Conservation (phyloP, 202 grass and related monocot species). For the Elaeis oleifera region DNA sequence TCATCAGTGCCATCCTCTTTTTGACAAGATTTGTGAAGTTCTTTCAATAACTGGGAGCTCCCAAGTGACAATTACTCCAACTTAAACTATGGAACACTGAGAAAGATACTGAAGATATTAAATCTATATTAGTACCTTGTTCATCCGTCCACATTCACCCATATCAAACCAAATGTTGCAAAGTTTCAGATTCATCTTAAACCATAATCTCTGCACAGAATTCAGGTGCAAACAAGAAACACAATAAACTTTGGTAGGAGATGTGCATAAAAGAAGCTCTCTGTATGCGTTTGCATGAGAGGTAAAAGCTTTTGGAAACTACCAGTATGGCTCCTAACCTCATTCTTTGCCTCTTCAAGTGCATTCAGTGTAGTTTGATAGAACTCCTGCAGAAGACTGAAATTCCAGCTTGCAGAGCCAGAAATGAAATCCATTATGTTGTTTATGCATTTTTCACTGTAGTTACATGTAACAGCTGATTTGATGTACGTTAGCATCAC, state of each 20-base stretch:
- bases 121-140: conserved; percentile 39
- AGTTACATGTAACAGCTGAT: conserved; percentile 94
- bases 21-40: conserved; percentile 93
- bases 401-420: conserved; percentile 92
- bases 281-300: too few species aligned
- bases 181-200: conserved; percentile 97
- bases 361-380: conserved; percentile 91
- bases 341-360: conserved; percentile 97
- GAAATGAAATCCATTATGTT: conserved; percentile 99
- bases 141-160: conserved; percentile 94
- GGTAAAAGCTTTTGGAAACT: too few species aligned
- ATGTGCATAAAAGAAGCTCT: too few species aligned
- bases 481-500: conserved; percentile 98
- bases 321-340: conserved; percentile 27
- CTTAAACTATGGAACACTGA: too few species aligned
- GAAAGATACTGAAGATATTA: too few species aligned
- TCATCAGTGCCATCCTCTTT: conserved; percentile 96
- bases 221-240: not conserved
- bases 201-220: conserved; percentile 79
- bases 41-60: conserved; percentile 68
- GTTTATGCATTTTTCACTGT: conserved; percentile 99
- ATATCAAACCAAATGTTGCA: conserved; percentile 99
- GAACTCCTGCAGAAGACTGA: conserved; percentile 86
- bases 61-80: too few species aligned
- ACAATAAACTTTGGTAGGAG: not conserved